phyloP scores from a whole-genome alignment of 441 rosid species.

The Metrosideros polymorpha region DNA sequence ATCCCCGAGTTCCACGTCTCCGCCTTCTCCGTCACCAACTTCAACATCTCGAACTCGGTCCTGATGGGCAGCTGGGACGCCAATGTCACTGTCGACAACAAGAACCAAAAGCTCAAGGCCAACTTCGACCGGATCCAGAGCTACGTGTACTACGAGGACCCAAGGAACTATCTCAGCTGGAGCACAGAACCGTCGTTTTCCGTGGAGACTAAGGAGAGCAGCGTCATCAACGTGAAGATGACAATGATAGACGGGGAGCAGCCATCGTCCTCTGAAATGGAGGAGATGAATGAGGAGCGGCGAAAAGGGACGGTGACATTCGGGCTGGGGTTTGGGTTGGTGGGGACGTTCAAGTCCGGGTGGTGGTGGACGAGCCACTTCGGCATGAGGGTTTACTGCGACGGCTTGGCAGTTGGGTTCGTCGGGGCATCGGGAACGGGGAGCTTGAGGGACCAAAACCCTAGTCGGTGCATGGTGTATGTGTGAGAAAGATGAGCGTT shows the following conservation, averaged over 20 bases:
- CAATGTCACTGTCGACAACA: constrained; percentile 24
- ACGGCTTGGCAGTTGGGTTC: constrained; percentile 25
- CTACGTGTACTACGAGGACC: not conserved
- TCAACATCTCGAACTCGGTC: constrained; percentile 21
- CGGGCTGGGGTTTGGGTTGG: constrained; percentile 15
- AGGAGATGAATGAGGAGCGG: constrained; percentile 28
- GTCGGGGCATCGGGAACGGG: constrained; percentile 20
- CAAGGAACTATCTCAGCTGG: not conserved
- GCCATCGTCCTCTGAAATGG: constrained; percentile 12
- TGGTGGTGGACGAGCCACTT: constrained; percentile 21
- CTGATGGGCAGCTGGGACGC: constrained; percentile 35
- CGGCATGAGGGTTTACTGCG: constrained; percentile 29
- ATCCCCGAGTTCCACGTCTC: constrained; percentile 24
- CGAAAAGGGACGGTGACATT: constrained; percentile 22
- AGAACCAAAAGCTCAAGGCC: constrained; percentile 15
- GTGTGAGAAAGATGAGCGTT: not conserved
- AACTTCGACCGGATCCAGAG: not conserved
- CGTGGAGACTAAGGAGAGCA: not conserved
- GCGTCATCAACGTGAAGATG: not conserved
- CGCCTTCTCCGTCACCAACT: constrained; percentile 26
- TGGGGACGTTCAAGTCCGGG: constrained; percentile 24
- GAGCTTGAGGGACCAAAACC: constrained; percentile 9
- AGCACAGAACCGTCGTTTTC: not conserved
- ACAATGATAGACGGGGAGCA: constrained; percentile 12
- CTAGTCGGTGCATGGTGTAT: constrained; percentile 19